These are phyloP conservation scores for Colletotrichum lentis DNA, from an alignment of 2,329 filamentous ascomycete species.

Conservation along the genomic window DNA sequence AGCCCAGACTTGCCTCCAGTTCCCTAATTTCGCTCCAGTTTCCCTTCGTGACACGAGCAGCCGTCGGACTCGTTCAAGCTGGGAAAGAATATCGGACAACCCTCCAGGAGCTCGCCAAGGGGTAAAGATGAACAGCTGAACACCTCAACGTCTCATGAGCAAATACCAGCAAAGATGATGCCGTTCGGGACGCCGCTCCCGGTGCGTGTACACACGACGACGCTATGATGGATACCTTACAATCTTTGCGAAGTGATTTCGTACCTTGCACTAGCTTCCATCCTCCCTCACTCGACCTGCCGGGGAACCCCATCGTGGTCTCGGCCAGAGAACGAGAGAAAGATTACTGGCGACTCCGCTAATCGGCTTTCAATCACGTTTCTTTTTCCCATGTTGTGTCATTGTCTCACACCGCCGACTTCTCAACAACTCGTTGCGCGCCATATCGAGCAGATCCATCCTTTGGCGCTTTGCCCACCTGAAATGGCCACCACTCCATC, in stretches of 20 bases:
- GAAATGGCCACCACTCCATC: neutral
- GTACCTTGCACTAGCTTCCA: slow-evolving; percentile 12
- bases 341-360: neutral
- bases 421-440: slow-evolving; percentile 1
- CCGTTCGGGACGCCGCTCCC: neutral
- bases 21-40: slow-evolving; percentile 8
- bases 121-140: neutral
- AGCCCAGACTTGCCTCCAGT: slow-evolving; percentile 10
- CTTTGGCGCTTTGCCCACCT: neutral
- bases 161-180: neutral
- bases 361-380: neutral
- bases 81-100: neutral
- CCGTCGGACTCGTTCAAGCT: neutral
- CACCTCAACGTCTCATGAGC: neutral
- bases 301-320: neutral
- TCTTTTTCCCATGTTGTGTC: neutral
- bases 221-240: neutral
- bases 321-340: neutral
- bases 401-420: slow-evolving; percentile 1
- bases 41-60: slow-evolving; percentile 11
- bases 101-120: neutral
- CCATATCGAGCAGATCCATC: neutral
- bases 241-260: neutral
- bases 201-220: neutral
- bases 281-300: neutral